Base-by-base conservation (phyloP, 352 stramenopile genomes). In the Globisporangium abappressorium region DNA sequence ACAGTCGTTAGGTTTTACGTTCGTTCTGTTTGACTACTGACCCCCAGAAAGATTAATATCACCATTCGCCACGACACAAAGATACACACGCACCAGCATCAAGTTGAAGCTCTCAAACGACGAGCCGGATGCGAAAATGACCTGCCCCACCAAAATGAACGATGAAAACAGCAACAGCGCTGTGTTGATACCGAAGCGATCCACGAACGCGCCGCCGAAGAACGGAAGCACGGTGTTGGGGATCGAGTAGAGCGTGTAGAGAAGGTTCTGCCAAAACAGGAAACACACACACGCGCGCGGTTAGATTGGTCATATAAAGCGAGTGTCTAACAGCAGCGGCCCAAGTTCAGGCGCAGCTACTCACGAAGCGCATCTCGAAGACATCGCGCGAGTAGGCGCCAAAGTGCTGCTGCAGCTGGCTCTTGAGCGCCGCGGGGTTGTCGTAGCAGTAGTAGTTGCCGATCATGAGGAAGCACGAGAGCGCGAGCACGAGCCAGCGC, bases 201-300 rank as follows among this genome's bases (percentile, higher is more conserved):
- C 92, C 15, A 98, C 90, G 34, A 98, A 77, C 24, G 94, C 85
- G 33, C 94, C 95, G n/a, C 95, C 95, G 60, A 98, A 96, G 70
- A 98, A 97, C 20, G 95, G 95, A 53, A 98, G 66, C 36, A 98
- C 65, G 36, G 97, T 94, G 70, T 98, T 98, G 9, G 93, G 93
- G 57, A 97, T 84, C 46, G 87, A 97, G 75, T 98, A 98, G 56
- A 98, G 70, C n/a, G 91, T 98, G 77, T 98, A 98, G 34, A 98
- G 78, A 57, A 98, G 72, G 65, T 97, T 97, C 86, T 97, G 86
- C 7, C 15, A 60, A 18, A 43, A 43, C 14, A 43, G 15, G 36
- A 38, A 38, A 38, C 2, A 64, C 8, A 60, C 11, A 33, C 5
- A 20, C 20, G 26, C 26, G n/a, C 8, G 14, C 34, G 26, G 12